These are phyloP conservation scores for Coemansia sp. DNA, from an alignment of 371 early-diverging fungal genomes.

Conservation along the genomic window DNA sequence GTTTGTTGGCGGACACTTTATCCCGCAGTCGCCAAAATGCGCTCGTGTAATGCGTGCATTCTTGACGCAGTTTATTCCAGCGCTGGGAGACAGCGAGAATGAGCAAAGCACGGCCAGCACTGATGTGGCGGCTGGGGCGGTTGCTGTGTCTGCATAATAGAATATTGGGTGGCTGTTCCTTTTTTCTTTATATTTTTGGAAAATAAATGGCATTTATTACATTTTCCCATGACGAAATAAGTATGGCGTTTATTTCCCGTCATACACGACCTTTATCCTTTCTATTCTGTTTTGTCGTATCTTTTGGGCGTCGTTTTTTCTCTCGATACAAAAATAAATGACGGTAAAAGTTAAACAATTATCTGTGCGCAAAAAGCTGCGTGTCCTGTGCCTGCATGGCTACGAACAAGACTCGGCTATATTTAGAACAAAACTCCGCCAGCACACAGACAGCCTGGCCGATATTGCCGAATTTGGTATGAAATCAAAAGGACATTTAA, in stretches of 20 bases:
- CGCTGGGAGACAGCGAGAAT: not conserved
- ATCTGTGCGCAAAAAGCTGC: conserved; percentile 18
- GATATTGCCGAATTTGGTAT: conserved; percentile 35
- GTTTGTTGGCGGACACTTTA: conserved; percentile 47
- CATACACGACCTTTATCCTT: not conserved
- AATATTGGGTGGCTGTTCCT: no score
- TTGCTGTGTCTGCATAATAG: no score
- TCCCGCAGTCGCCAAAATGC: conserved; percentile 41
- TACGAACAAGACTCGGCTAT: conserved; percentile 58
- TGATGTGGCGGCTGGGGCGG: no score
- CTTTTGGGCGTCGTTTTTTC: not conserved
- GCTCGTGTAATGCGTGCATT: conserved; percentile 22
- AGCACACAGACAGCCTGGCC: conserved; percentile 16
- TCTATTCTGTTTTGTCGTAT: not conserved
- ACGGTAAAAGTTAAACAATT: not conserved
- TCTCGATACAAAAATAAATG: not conserved
- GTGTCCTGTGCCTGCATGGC: conserved; percentile 62
- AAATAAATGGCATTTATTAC: no score
- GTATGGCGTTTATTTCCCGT: no score
- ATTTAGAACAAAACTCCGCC: conserved; percentile 40
- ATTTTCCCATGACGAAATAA: no score
- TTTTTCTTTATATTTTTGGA: no score
- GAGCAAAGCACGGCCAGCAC: not conserved
- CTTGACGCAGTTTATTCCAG: conserved; percentile 30
- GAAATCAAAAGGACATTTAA: not conserved